Base-by-base conservation (phyloP, 176 grass and related monocot species). In the Cymbopogon citratus region DNA sequence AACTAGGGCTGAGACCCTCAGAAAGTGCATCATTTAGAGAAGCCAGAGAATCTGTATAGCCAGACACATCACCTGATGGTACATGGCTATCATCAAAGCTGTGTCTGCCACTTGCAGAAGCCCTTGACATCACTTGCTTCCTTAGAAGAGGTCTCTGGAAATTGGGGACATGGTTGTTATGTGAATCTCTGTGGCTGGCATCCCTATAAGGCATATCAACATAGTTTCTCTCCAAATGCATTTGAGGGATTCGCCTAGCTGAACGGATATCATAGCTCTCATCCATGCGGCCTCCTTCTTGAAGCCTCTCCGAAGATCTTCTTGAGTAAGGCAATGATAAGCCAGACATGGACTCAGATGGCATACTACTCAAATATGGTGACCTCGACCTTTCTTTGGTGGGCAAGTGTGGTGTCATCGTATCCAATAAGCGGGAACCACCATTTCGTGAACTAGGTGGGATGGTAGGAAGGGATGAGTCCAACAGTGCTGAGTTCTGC, bases 131-230 rank as follows among this genome's bases (percentile, higher is more conserved):
- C 33, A 93, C 91, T 81, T 95, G 96, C 46, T 99, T 99, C 85
- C 96, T 93, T 35, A 99, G 79, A 87, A 99, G 92, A 85, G 96
- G 96, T 67, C 92, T 91, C 85, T 99, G 96, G 79, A 99, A 99
- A 88, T 99, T 99, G 6, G 96, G 96, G 66, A 99, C 79, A 65
- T 90, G 85, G 28, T 69, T 93, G 81, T 81, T 88, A 35, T 81
- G 89, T 86, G 88, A 91, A 85, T 99, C 88, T 83, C 92, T 85
- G 79, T 95, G 83, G 23, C 45, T 44, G 59, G 78, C 59, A 86
- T 99, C 96, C 77, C 81, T 90, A 71, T 89, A 95, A 69, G 80
- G 65, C 73, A 86, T 91, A 75, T 98, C 95, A 75, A 84, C 75
- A 81, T 83, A 82, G 54, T 91, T 91, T 76, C 81, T 89, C 36